phyloP scores from a whole-genome alignment of 139 green algal genomes.

The Chlorella sorokiniana region DNA sequence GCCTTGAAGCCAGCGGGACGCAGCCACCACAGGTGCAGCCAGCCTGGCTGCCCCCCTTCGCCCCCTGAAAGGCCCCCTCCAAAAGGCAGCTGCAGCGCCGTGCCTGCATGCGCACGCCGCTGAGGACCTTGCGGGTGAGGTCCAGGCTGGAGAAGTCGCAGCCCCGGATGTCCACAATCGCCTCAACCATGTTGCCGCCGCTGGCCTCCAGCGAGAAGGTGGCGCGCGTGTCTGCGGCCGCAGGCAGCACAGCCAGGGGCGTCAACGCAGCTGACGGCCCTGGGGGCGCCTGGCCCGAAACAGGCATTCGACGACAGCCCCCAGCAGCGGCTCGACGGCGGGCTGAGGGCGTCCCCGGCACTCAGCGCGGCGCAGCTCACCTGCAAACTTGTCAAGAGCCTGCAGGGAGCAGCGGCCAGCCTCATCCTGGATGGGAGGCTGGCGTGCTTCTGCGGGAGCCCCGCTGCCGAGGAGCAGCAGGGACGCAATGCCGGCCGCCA shows the following conservation, averaged over 20 bases:
- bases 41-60: not conserved
- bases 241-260: not conserved
- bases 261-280: no score
- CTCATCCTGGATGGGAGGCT: constrained; percentile 28
- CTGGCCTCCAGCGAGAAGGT: constrained; percentile 49
- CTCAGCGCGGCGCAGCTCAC: constrained; percentile 1
- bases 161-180: constrained; percentile 57
- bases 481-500: not conserved
- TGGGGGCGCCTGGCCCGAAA: no score
- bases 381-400: constrained; percentile 65
- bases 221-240: constrained; percentile 34
- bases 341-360: not conserved
- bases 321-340: no score
- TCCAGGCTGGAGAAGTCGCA: constrained; percentile 56
- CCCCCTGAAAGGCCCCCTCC: not conserved
- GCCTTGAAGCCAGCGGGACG: not conserved
- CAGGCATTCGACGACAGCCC: no score
- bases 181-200: constrained; percentile 61
- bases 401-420: constrained; percentile 42
- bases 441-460: not conserved
- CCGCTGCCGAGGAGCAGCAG: constrained; percentile 24
- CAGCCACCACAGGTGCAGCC: no score
- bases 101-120: constrained; percentile 53
- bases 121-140: constrained; percentile 59
- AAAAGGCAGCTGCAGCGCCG: not conserved